These are phyloP conservation scores for Penicillium freii DNA, from an alignment of 2,329 filamentous ascomycete genomes.

Conservation along the genomic window DNA sequence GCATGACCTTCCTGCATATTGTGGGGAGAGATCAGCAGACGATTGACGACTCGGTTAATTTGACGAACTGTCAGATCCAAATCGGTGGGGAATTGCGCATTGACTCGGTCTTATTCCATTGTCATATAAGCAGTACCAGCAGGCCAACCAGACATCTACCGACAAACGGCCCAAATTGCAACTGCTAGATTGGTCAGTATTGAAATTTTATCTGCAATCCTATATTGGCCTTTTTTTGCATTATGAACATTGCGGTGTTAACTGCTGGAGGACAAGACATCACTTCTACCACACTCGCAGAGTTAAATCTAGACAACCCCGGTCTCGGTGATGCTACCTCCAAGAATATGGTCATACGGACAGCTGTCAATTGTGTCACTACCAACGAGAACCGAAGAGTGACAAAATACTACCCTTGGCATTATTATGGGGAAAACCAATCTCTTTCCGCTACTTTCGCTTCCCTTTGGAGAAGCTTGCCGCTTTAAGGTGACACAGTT, in stretches of 20 bases:
- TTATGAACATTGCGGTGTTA: conserved; percentile 6
- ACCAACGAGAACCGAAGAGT: neutral
- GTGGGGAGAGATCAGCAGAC: conserved; percentile 12
- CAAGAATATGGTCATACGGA: conserved; percentile 17
- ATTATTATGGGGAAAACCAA: neutral
- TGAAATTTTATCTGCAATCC: neutral
- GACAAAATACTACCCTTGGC: conserved; percentile 12
- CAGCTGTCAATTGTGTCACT: conserved; percentile 9
- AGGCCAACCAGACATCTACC: neutral
- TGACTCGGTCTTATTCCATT: conserved; percentile 5
- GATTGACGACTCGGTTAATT: conserved; percentile 13
- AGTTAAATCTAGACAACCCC: conserved; percentile 2
- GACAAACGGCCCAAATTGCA: conserved; percentile 7
- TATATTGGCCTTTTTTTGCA: neutral
- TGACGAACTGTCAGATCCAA: conserved; percentile 9
- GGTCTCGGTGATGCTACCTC: conserved; percentile 11
- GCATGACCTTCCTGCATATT: conserved; percentile 1
- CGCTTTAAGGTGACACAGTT: conserved; percentile 5
- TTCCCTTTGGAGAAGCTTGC: conserved; percentile 2
- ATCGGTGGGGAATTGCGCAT: neutral
- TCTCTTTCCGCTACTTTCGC: conserved; percentile 1
- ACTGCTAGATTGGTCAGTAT: neutral
- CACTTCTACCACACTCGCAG: neutral
- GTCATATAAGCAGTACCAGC: neutral
- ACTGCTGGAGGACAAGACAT: conserved; percentile 3